phyloP scores from a whole-genome alignment of 495 filamentous ascomycete species.

The Letharia columbiana region DNA sequence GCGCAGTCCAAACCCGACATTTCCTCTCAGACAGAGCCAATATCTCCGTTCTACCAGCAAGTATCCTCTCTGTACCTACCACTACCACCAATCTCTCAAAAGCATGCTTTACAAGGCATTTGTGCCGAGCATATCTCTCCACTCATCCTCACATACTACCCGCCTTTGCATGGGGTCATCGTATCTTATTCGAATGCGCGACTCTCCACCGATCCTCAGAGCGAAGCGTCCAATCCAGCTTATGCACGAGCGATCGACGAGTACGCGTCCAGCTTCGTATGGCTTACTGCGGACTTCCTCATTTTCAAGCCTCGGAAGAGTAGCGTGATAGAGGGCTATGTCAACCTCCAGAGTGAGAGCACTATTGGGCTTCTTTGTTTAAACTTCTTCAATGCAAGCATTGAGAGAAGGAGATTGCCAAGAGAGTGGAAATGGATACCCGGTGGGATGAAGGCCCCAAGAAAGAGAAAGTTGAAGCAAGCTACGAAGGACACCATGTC shows the following conservation, averaged over 20 bases:
- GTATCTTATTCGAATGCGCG: slow-evolving; percentile 58
- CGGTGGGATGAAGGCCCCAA: slow-evolving; percentile 27
- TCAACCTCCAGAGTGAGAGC: slow-evolving; percentile 65
- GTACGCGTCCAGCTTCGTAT: slow-evolving; percentile 59
- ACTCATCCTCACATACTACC: slow-evolving; percentile 64
- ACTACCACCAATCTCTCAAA: slow-evolving; percentile 56
- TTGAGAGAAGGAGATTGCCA: slow-evolving; percentile 58
- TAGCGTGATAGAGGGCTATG: slow-evolving; percentile 51
- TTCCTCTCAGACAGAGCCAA: slow-evolving; percentile 7
- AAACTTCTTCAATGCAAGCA: slow-evolving; percentile 68
- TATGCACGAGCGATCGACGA: slow-evolving; percentile 53
- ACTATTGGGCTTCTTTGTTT: slow-evolving; percentile 62
- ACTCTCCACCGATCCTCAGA: slow-evolving; percentile 26
- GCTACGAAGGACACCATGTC: slow-evolving; percentile 6
- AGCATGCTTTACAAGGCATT: slow-evolving; percentile 53
- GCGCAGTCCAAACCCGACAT: slow-evolving; percentile 1
- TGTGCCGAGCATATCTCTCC: slow-evolving; percentile 70
- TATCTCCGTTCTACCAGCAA: slow-evolving; percentile 52
- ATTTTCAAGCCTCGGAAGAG: slow-evolving; percentile 56
- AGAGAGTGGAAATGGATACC: slow-evolving; percentile 55
- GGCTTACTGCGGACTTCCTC: slow-evolving; percentile 66
- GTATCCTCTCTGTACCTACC: slow-evolving; percentile 63
- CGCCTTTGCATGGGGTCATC: slow-evolving; percentile 60
- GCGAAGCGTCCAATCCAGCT: slow-evolving; percentile 33
- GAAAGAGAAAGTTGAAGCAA: slow-evolving; percentile 32